Conservation (phyloP, 352 stramenopile species). For the Discostella stelligera region DNA sequence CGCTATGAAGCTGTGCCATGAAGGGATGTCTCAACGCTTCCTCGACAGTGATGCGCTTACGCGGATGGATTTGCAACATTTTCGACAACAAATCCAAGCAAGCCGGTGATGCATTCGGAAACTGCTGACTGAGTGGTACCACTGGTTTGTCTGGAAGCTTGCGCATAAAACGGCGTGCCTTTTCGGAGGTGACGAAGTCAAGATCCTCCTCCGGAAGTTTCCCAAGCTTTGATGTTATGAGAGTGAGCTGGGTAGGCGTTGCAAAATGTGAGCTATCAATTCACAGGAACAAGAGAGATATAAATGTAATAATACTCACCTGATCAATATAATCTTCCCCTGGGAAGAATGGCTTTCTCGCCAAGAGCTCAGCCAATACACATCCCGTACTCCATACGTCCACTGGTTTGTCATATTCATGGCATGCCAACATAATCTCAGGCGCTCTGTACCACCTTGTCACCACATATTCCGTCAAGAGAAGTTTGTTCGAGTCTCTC, state of each 20-base stretch:
- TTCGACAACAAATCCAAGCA: slow-evolving; percentile 86
- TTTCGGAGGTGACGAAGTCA: slow-evolving; percentile 96
- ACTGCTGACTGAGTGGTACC: slow-evolving; percentile 74
- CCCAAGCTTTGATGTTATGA: slow-evolving; percentile 96
- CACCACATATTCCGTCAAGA: slow-evolving; percentile 84
- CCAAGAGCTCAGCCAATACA: slow-evolving; percentile 99
- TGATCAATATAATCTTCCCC: slow-evolving; percentile 99
- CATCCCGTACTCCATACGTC: slow-evolving; percentile 97
- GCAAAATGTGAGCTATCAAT: slow-evolving; percentile 69
- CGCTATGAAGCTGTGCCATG: slow-evolving; percentile 88
- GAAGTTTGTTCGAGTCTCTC: slow-evolving; percentile 36
- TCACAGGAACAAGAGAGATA: slow-evolving; percentile 71
- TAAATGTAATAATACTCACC: slow-evolving; percentile 76
- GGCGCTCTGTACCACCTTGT: slow-evolving; percentile 94
- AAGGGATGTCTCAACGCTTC: slow-evolving; percentile 95
- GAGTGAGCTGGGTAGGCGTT: slow-evolving; percentile 85
- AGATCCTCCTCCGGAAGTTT: slow-evolving; percentile 91
- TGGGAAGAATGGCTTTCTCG: slow-evolving; percentile 95
- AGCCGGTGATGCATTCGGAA: slow-evolving; percentile 79
- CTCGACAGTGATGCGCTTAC: slow-evolving; percentile 93
- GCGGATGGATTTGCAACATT: slow-evolving; percentile 91
- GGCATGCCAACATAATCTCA: slow-evolving; percentile 97
- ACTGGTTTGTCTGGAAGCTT: slow-evolving; percentile 79
- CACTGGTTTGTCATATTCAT: slow-evolving; percentile 96
- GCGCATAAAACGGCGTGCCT: slow-evolving; percentile 86